These are phyloP conservation scores for Colletotrichum sp. DNA, from an alignment of 2,329 filamentous ascomycete genomes.

Conservation along the genomic window DNA sequence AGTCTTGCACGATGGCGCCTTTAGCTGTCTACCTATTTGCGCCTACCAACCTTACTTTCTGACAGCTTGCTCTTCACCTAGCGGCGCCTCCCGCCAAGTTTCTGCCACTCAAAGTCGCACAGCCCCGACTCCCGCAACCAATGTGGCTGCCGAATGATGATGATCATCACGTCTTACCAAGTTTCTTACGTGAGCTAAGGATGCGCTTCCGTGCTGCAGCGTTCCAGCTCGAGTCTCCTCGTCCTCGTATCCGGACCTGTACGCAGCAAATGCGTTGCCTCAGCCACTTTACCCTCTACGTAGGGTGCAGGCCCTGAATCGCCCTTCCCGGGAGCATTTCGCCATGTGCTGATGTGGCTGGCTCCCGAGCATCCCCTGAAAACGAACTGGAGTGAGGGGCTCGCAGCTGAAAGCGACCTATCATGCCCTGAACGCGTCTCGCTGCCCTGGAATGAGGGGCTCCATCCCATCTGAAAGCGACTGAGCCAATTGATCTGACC, in stretches of 20 bases:
- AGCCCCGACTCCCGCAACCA: background rate
- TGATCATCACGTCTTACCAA: background rate
- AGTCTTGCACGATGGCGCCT: background rate
- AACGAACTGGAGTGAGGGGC: conserved; percentile 14
- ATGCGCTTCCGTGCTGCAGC: background rate
- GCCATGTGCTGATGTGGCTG: conserved; percentile 13
- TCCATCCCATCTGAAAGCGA: conserved; percentile 12
- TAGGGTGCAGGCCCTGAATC: background rate
- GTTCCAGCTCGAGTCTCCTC: background rate
- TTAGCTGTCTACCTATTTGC: background rate
- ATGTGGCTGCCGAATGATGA: background rate
- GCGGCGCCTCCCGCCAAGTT: background rate
- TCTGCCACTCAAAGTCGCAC: conserved; percentile 4
- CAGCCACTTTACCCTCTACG: background rate
- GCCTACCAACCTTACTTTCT: background rate
- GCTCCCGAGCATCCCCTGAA: conserved; percentile 2
- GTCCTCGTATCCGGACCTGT: conserved; percentile 11
- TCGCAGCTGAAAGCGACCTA: conserved; percentile 15
- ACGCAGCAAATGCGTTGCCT: background rate
- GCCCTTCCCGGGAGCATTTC: background rate
- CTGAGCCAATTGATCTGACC: conserved; percentile 4
- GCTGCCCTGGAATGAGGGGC: conserved; percentile 12
- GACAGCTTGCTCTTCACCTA: background rate
- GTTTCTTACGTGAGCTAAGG: conserved; percentile 16
- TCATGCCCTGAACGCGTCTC: conserved; percentile 12